Evolutionary conservation across 306 rosid species (phyloP).

Genomic region (Vigna radiata): DNA sequence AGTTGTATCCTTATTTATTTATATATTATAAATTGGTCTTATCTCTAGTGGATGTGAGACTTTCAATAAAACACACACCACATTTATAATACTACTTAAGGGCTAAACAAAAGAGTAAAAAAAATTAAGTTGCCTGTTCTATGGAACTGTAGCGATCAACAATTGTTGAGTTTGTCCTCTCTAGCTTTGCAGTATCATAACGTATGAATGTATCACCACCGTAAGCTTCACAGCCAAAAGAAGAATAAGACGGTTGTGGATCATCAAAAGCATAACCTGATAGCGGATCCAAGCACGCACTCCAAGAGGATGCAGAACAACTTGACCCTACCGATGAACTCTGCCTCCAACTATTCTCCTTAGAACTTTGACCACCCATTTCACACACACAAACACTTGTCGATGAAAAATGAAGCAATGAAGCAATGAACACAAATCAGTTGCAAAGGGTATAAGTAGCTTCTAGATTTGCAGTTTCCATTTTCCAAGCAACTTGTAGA

Average conservation of each 20-base stretch:
- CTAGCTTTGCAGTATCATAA: slow-evolving; percentile 45
- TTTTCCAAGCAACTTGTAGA: slow-evolving; percentile 24
- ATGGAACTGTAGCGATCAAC: slow-evolving; percentile 61
- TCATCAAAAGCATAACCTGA: slow-evolving; percentile 50
- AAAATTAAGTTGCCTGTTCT: slow-evolving; percentile 48
- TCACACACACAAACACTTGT: not conserved
- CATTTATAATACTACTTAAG: too few species aligned
- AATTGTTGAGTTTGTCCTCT: slow-evolving; percentile 66
- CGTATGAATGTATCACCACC: not conserved
- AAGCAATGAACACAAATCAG: not conserved
- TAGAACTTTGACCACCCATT: slow-evolving; percentile 69
- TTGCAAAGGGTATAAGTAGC: not conserved
- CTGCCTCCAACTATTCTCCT: slow-evolving; percentile 48
- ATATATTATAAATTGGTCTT: too few species aligned
- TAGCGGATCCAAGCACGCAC: slow-evolving; percentile 34
- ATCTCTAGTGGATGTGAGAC: too few species aligned
- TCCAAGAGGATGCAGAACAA: slow-evolving; percentile 49
- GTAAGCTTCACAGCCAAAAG: slow-evolving; percentile 38
- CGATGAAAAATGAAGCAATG: slow-evolving; percentile 14
- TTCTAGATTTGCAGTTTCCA: not conserved
- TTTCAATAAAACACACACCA: too few species aligned
- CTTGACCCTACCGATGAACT: slow-evolving; percentile 44
- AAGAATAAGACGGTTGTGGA: slow-evolving; percentile 46
- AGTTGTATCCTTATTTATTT: too few species aligned
- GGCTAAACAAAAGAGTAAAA: too few species aligned